phyloP scores from a whole-genome alignment of 495 filamentous ascomycete genomes.

The Penicillium antarcticum region DNA sequence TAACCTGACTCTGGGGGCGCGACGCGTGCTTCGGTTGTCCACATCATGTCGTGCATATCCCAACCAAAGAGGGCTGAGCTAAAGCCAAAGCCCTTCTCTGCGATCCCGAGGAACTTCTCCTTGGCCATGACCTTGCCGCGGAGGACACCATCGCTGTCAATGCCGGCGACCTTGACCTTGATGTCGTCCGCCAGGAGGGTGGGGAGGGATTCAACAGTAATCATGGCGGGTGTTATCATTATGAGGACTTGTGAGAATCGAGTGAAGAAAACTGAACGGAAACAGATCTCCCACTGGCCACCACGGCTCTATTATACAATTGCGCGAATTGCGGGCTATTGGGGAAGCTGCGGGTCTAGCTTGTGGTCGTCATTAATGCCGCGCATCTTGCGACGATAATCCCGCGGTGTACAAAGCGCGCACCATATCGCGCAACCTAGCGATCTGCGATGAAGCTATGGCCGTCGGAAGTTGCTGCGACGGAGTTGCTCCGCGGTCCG shows the following conservation, averaged over 20 bases:
- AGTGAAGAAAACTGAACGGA: constrained; percentile 1
- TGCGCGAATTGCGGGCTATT: background rate
- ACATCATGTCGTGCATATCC: constrained; percentile 93
- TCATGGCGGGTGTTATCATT: constrained; percentile 11
- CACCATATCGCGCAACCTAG: background rate
- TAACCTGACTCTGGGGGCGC: constrained; percentile 87
- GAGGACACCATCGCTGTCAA: constrained; percentile 83
- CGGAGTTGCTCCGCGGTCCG: constrained; percentile 19
- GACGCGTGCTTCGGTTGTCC: constrained; percentile 73
- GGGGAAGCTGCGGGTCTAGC: background rate
- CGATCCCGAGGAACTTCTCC: constrained; percentile 85
- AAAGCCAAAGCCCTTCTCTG: constrained; percentile 79
- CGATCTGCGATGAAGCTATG: background rate
- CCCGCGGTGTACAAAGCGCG: background rate
- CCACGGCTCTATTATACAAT: constrained; percentile 4
- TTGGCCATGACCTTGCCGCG: constrained; percentile 91
- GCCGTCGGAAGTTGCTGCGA: background rate
- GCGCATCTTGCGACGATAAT: background rate
- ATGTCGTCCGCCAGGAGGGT: constrained; percentile 65
- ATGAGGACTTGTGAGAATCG: background rate
- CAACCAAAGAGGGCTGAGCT: constrained; percentile 93
- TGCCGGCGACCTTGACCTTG: constrained; percentile 80
- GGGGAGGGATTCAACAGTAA: constrained; percentile 38
- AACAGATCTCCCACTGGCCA: background rate
- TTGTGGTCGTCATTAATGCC: constrained; percentile 3